Conservation (phyloP, 345 rosid genomes). For the Murraya koenigii region DNA sequence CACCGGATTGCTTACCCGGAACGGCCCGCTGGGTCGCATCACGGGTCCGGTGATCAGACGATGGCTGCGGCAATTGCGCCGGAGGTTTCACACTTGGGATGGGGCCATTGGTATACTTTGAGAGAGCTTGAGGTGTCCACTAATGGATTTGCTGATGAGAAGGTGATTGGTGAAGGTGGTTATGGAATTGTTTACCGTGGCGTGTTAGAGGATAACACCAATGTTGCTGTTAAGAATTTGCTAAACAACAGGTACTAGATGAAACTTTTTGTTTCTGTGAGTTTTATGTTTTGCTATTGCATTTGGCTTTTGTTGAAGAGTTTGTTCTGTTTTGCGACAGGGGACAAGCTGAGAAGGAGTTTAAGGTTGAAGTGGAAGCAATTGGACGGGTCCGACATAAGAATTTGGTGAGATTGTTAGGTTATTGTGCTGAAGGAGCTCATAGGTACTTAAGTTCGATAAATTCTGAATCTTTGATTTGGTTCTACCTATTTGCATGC, state of each 20-base stretch:
- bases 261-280: not conserved
- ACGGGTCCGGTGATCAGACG: conserved; percentile 59
- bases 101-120: conserved; percentile 97
- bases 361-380: conserved; percentile 95
- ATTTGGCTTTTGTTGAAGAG: not conserved
- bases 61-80: conserved; percentile 41
- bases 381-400: conserved; percentile 93
- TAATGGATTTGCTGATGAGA: conserved; percentile 63
- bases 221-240: conserved; percentile 83
- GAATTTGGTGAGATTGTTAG: conserved; percentile 91
- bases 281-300: conserved; percentile 7
- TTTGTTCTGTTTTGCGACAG: conserved; percentile 21
- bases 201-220: conserved; percentile 57
- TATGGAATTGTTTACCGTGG: conserved; percentile 94
- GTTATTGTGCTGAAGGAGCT: conserved; percentile 98
- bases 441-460: conserved; percentile 50
- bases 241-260: conserved; percentile 66
- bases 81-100: conserved; percentile 94
- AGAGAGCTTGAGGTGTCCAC: conserved; percentile 92
- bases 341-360: conserved; percentile 99
- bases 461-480: conserved; percentile 1
- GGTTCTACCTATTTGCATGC: conserved; percentile 5
- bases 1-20: conserved; percentile 82
- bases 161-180: conserved; percentile 96
- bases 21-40: conserved; percentile 45